These are phyloP conservation scores for Thalassiosira hispida DNA, from an alignment of 352 stramenopile genomes.

Conservation along the genomic window DNA sequence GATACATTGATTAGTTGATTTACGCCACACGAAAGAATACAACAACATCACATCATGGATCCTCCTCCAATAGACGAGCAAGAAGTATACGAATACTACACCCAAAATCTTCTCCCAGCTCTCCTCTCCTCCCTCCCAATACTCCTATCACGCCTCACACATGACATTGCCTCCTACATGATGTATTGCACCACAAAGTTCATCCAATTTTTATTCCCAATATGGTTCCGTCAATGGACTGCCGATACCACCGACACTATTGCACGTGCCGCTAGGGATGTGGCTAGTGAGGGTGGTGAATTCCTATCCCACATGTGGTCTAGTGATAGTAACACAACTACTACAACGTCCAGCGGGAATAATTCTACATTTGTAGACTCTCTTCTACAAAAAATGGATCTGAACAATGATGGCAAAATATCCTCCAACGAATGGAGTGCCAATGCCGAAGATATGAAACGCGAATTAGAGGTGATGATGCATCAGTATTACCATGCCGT, in stretches of 20 bases:
- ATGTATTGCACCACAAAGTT: constrained; percentile 12
- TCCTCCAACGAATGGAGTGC: constrained; percentile 19
- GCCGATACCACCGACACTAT: constrained; percentile 29
- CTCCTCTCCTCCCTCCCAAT: constrained; percentile 63
- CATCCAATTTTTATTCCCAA: constrained; percentile 59
- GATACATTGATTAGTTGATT: too few species aligned
- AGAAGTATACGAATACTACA: constrained; percentile 68
- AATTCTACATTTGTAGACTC: constrained; percentile 46
- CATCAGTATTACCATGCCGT: constrained; percentile 54
- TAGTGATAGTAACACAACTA: not conserved
- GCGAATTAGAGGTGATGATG: constrained; percentile 38
- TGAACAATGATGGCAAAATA: constrained; percentile 30
- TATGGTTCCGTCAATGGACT: constrained; percentile 48
- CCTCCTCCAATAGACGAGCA: constrained; percentile 41
- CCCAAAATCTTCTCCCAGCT: constrained; percentile 57
- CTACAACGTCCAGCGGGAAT: constrained; percentile 2
- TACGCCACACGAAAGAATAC: too few species aligned
- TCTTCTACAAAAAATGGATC: constrained; percentile 39
- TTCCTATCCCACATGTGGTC: constrained; percentile 34
- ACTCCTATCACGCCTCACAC: constrained; percentile 45
- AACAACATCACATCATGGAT: too few species aligned
- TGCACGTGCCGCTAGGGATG: constrained; percentile 30
- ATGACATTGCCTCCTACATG: constrained; percentile 38
- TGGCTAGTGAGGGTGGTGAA: constrained; percentile 25
- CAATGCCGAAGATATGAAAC: constrained; percentile 53